Evolutionary conservation across 345 rosid species (phyloP).

Genomic region (Boechera retrofracta): DNA sequence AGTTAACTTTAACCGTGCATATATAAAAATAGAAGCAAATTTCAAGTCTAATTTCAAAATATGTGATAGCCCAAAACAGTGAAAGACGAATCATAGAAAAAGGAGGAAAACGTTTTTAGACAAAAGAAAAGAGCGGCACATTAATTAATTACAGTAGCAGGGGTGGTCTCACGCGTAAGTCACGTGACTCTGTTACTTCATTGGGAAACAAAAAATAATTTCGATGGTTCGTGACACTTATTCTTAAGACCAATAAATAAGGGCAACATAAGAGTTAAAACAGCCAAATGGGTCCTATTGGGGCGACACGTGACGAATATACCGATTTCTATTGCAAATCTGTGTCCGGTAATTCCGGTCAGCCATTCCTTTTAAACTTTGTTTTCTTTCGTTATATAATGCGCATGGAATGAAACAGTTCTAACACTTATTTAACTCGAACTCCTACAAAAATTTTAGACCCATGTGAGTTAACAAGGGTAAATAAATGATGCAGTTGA

Average conservation of each 20-base stretch:
- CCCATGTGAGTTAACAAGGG: neutral
- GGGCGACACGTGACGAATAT: conserved; percentile 27
- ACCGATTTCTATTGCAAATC: neutral
- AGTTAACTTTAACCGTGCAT: neutral
- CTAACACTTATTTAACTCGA: neutral
- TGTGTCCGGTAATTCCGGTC: conserved; percentile 40
- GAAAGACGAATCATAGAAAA: conserved; percentile 6
- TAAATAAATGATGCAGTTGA: neutral
- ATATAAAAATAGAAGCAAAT: neutral
- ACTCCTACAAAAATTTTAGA: neutral
- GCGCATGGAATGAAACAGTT: conserved; percentile 32
- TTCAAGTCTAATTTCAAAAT: neutral
- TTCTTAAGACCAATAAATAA: conserved; percentile 8
- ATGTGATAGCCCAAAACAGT: neutral
- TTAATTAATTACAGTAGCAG: neutral
- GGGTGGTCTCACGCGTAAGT: conserved; percentile 31
- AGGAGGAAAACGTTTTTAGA: conserved; percentile 17
- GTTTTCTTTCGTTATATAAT: conserved; percentile 6
- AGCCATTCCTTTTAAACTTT: neutral
- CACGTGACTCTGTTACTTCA: conserved; percentile 41
- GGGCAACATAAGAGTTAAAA: neutral
- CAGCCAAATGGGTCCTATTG: neutral
- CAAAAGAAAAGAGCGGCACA: neutral
- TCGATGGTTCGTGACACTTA: conserved; percentile 23
- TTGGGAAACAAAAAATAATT: conserved; percentile 28